Conservation (phyloP, 805 yeast species). For the Metahyphopichia silvanorum region DNA sequence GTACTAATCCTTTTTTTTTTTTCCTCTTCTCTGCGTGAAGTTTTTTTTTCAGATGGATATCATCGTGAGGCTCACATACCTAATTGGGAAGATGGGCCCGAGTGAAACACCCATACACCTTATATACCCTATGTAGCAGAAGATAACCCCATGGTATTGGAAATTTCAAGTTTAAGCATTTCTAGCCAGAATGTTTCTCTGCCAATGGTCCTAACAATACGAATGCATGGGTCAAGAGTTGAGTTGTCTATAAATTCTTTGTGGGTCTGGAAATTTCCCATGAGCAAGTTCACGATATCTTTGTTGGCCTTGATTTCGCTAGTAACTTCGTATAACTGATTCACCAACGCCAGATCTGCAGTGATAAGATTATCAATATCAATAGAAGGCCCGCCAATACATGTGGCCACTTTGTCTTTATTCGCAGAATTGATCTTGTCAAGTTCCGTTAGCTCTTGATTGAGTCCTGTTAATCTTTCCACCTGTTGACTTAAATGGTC, state of each 20-base stretch:
- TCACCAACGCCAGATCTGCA: slow-evolving; percentile 40
- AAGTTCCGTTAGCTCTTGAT: slow-evolving; percentile 19
- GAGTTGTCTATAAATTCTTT: slow-evolving; percentile 32
- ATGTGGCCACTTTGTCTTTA: too few species aligned
- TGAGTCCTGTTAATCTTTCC: slow-evolving; percentile 16
- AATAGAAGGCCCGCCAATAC: too few species aligned
- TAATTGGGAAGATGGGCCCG: slow-evolving; percentile 4
- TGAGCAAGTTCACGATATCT: slow-evolving; percentile 60
- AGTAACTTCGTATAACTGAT: slow-evolving; percentile 61
- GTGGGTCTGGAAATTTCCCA: slow-evolving; percentile 42
- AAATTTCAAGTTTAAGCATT: slow-evolving; percentile 28
- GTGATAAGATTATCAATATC: slow-evolving; percentile 33
- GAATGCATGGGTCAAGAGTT: slow-evolving; percentile 31
- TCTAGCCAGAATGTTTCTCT: slow-evolving; percentile 43
- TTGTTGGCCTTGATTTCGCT: slow-evolving; percentile 69
- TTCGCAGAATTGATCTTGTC: slow-evolving; percentile 21
- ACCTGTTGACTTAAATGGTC: slow-evolving; percentile 25
- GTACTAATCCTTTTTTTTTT: slow-evolving; percentile 1
- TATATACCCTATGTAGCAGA: not conserved
- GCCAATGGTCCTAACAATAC: slow-evolving; percentile 32
- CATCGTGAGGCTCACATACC: slow-evolving; percentile 28
- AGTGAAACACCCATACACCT: not conserved
- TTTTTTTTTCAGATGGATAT: slow-evolving; percentile 5
- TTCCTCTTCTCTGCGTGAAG: slow-evolving; percentile 5
- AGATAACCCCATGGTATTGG: slow-evolving; percentile 15